Conservation (phyloP, 2,329 filamentous ascomycete genomes). For the Verticillium nonalfalfae region DNA sequence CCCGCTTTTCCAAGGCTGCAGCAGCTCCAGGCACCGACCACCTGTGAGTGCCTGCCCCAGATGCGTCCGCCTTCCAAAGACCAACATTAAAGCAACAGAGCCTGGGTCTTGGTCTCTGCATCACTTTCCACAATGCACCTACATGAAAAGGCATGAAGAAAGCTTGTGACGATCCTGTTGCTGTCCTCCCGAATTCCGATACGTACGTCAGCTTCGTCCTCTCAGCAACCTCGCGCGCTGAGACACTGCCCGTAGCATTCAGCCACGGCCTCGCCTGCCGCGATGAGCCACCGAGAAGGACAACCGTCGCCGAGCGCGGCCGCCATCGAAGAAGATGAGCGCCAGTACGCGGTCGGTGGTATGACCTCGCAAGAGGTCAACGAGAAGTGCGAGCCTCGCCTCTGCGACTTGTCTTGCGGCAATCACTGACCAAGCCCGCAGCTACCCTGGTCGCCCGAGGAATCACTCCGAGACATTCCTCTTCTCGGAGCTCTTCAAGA, state of each 20-base stretch:
- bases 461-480: constrained; percentile 75
- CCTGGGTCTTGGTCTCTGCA: neutral
- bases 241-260: too few relatives aligned
- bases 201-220: too few relatives aligned
- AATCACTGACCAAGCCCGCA: constrained; percentile 27
- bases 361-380: constrained; percentile 36
- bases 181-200: too few relatives aligned
- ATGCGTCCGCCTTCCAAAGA: neutral
- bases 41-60: neutral
- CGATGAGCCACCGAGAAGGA: constrained; percentile 24
- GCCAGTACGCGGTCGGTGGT: constrained; percentile 38
- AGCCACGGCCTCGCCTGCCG: neutral
- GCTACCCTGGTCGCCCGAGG: constrained; percentile 74
- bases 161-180: neutral
- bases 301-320: constrained; percentile 25
- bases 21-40: neutral
- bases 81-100: neutral
- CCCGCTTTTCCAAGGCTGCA: neutral
- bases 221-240: neutral
- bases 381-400: constrained; percentile 27
- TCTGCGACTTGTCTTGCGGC: too few relatives aligned
- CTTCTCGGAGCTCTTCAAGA: constrained; percentile 72
- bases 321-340: constrained; percentile 42
- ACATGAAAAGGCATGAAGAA: neutral
- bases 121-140: neutral